Percentiles rank a stretch among this genome's conserved stretches.
Conservation (phyloP, 2,329 filamentous ascomycete genomes). For the Basipetospora chlamydospora region DNA sequence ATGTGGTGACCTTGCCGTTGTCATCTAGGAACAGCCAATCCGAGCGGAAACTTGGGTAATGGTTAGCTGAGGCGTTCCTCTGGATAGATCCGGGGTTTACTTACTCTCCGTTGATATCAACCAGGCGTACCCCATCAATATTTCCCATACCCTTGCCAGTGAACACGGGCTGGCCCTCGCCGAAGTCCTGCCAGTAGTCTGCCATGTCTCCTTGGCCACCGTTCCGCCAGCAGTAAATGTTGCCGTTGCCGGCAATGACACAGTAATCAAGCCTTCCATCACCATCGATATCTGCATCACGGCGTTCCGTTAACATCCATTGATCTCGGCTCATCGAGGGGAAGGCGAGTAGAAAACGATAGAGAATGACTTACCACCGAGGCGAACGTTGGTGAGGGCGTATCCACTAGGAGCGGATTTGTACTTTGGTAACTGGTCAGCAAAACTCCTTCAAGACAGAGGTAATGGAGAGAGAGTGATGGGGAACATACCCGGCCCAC, state of each 20-base stretch:
- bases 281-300: background rate
- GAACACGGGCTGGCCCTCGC: conserved; percentile 8
- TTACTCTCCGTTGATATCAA: conserved; percentile 12
- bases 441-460: too few relatives aligned
- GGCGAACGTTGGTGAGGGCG: too few relatives aligned
- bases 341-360: too few relatives aligned
- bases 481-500: too few relatives aligned
- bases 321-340: too few relatives aligned
- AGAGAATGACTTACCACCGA: too few relatives aligned
- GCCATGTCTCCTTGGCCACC: conserved; percentile 14
- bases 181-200: conserved; percentile 18
- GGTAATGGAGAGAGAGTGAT: too few relatives aligned
- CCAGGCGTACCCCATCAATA: conserved; percentile 10
- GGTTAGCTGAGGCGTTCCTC: background rate
- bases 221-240: conserved; percentile 17
- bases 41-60: background rate
- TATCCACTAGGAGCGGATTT: too few relatives aligned
- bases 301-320: too few relatives aligned
- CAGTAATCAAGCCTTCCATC: conserved; percentile 20
- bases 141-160: conserved; percentile 11
- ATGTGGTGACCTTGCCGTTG: background rate
- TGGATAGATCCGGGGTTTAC: background rate
- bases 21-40: background rate
- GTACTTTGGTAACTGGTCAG: too few relatives aligned
- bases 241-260: conserved; percentile 12